Base-by-base conservation (phyloP, 2,329 filamentous ascomycete genomes). In the Aspergillus pseudoterreus region DNA sequence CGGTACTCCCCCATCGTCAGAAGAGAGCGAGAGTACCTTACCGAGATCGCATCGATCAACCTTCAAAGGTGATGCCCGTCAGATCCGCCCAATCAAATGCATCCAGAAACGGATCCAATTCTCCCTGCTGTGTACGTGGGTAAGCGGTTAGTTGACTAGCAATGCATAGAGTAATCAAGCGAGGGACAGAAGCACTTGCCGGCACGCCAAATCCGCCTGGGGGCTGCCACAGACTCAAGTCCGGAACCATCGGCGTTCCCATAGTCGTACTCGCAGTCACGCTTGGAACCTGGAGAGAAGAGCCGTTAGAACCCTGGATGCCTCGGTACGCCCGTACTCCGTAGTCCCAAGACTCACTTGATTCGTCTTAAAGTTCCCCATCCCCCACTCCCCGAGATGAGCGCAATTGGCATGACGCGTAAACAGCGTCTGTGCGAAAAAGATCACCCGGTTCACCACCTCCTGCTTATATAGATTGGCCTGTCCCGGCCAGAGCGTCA, bases 361-460 rank as follows among this genome's bases (percentile, higher is more conserved):
- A 42, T 66, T 66, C 8, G 61, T 61, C 36, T 65, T 58, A 35
- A 70, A 69, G 36, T 52, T 63, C 2, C 67, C 66, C 59, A 67
- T 59, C 1, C 64, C 67, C 4, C 51, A 52, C 6, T 58, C 52
- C 4, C 65, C 67, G 14, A 69, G 45, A 38, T 70, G 67, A 36
- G 63, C 58, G 44, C 66, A 70, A 17, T 58, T 62, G n/a, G 64
- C 61, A 50, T 72, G 65, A 2, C 64, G 63, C 1, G 61, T 57
- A 45, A 72, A 67, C 2, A 72, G 60, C 14, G 64, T 66, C 44
- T 71, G 68, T 3, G 69, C 65, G 42, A 72, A 67, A 2, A 60
- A 57, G 1, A 68, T 60, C 17, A 74, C 64, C 1, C 68, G 66
- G 33, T 73, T 65, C 10, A 71, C 62, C 0, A 67, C 67, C 30